Percentiles rank a stretch among this genome's conserved stretches.
Conservation (phyloP, 257 asterid species). For the Handroanthus guayacan region DNA sequence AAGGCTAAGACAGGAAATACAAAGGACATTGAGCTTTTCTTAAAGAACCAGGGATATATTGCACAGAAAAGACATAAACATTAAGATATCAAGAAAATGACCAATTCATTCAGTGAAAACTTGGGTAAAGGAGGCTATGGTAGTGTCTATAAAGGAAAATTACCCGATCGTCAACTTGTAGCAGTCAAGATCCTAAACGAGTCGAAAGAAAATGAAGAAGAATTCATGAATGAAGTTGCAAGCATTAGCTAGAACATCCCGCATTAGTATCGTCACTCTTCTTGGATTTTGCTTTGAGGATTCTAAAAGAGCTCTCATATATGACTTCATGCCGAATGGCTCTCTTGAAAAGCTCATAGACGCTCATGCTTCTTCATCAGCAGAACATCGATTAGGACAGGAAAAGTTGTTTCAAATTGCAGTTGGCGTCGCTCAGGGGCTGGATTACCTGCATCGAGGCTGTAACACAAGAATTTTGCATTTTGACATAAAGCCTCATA, state of each 20-base stretch:
- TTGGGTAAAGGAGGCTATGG: slow-evolving; percentile 58
- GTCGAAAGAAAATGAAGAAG: slow-evolving; percentile 39
- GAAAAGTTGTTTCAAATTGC: slow-evolving; percentile 26
- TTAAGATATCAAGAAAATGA: slow-evolving; percentile 42
- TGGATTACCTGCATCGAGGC: slow-evolving; percentile 48
- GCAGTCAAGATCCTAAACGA: slow-evolving; percentile 50
- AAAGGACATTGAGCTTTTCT: slow-evolving; percentile 31
- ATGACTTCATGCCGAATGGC: slow-evolving; percentile 55
- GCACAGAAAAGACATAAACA: slow-evolving; percentile 38
- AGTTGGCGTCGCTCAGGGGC: slow-evolving; percentile 48
- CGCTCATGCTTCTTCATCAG: neutral
- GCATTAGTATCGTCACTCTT: slow-evolving; percentile 46
- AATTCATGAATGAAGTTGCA: slow-evolving; percentile 52
- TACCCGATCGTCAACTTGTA: slow-evolving; percentile 35
- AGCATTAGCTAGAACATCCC: slow-evolving; percentile 57
- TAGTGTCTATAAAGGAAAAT: slow-evolving; percentile 45
- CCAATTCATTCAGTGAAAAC: slow-evolving; percentile 35
- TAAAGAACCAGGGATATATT: neutral
- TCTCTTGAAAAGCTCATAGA: slow-evolving; percentile 48
- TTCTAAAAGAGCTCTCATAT: slow-evolving; percentile 45
- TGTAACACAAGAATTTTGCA: slow-evolving; percentile 47
- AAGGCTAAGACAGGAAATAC: neutral
- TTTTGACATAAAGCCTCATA: slow-evolving; percentile 53
- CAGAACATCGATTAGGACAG: slow-evolving; percentile 22
- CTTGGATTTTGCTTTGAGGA: slow-evolving; percentile 52